Evolutionary conservation across 306 rosid genomes (phyloP).

Genomic region (Crataegus laevigata): DNA sequence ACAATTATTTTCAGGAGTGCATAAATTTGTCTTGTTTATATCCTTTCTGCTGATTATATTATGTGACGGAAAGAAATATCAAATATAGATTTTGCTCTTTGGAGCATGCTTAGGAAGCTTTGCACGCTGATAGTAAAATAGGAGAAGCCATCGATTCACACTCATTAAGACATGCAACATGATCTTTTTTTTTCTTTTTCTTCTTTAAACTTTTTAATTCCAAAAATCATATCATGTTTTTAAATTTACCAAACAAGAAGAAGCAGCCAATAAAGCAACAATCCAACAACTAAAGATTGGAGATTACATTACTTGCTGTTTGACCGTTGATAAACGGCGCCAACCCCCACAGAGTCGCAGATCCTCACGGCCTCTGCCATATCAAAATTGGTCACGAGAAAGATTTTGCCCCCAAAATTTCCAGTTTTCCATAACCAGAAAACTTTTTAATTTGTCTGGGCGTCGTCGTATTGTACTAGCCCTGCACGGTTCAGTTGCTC

Average conservation of each 20-base stretch:
- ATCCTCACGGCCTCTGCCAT: neutral
- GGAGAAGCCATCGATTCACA: neutral
- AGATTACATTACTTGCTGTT: neutral
- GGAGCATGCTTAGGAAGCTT: neutral
- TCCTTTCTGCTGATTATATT: neutral
- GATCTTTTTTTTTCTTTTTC: neutral
- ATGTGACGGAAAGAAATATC: neutral
- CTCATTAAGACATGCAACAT: neutral
- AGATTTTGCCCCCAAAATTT: slow-evolving; percentile 1
- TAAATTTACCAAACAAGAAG: neutral
- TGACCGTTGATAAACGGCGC: slow-evolving; percentile 37
- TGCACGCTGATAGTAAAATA: neutral
- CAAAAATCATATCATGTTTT: neutral
- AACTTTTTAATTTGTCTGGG: neutral
- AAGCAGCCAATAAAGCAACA: neutral
- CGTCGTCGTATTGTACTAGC: slow-evolving; percentile 8
- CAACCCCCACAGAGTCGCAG: neutral
- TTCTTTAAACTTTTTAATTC: no score
- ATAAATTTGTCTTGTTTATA: neutral
- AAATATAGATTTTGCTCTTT: neutral
- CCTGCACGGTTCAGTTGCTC: neutral
- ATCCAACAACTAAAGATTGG: neutral
- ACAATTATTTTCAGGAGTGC: neutral
- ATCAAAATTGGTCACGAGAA: neutral
- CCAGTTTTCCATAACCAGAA: neutral